Evolutionary conservation across 2,329 filamentous ascomycete species (phyloP).

Genomic region (Phoma sp.): DNA sequence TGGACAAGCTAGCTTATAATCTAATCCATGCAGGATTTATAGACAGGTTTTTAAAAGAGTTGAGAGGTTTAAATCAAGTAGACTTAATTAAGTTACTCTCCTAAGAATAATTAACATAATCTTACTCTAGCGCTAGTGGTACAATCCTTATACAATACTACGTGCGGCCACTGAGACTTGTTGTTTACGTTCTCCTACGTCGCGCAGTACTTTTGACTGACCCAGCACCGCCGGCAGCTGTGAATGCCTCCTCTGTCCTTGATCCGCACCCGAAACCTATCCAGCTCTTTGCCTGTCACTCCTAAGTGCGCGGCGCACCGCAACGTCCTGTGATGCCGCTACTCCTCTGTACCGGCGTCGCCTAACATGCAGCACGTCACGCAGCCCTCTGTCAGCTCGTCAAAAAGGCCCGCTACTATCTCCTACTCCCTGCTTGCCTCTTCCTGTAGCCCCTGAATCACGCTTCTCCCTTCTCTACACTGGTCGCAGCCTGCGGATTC

Average conservation of each 20-base stretch:
- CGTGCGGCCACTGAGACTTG: not conserved
- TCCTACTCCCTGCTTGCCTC: not conserved
- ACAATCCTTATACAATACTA: not conserved
- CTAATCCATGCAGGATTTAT: too few relatives aligned
- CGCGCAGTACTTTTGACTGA: not conserved
- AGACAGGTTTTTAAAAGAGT: too few relatives aligned
- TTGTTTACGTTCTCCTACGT: not conserved
- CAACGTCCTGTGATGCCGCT: too few relatives aligned
- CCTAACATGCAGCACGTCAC: not conserved
- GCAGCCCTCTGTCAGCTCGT: not conserved
- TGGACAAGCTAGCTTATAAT: too few relatives aligned
- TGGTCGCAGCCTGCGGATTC: constrained; percentile 1
- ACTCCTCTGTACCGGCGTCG: too few relatives aligned
- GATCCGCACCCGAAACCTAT: not conserved
- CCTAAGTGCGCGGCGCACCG: not conserved
- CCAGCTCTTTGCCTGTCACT: not conserved
- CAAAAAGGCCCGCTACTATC: not conserved
- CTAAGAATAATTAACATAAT: too few relatives aligned
- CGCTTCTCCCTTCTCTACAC: constrained; percentile 3
- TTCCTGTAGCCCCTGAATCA: constrained; percentile 1
- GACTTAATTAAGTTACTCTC: too few relatives aligned
- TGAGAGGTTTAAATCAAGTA: too few relatives aligned
- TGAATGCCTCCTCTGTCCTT: not conserved
- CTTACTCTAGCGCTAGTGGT: not conserved
- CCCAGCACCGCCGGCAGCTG: not conserved